Percentiles rank a stretch among this genome's conserved stretches.
These are phyloP conservation scores for Rhytidhysteron rufulum DNA, from an alignment of 2,329 filamentous ascomycete species.

Conservation along the genomic window DNA sequence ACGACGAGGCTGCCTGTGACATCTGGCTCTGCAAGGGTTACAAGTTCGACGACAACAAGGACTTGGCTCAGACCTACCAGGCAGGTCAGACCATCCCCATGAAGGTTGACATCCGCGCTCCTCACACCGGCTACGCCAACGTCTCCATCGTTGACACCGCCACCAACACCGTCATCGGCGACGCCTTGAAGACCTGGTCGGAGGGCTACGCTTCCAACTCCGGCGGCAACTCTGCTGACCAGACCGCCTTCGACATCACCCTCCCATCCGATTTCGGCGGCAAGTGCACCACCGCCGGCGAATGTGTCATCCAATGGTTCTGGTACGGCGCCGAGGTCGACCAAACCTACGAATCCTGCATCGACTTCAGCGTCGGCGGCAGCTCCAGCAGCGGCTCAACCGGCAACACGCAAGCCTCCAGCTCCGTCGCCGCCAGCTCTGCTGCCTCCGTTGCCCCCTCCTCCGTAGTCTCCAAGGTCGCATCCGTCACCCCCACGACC, in stretches of 20 bases:
- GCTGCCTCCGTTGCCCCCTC: background rate
- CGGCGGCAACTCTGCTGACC: slow-evolving; percentile 38
- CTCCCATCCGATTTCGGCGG: slow-evolving; percentile 49
- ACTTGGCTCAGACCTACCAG: slow-evolving; percentile 50
- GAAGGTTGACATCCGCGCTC: slow-evolving; percentile 47
- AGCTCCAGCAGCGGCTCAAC: slow-evolving; percentile 20
- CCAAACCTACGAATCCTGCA: slow-evolving; percentile 62
- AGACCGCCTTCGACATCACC: slow-evolving; percentile 51
- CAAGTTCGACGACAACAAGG: slow-evolving; percentile 54
- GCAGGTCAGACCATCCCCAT: slow-evolving; percentile 47
- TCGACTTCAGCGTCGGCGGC: slow-evolving; percentile 53
- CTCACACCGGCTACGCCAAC: slow-evolving; percentile 55
- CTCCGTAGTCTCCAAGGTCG: background rate
- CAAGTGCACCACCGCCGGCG: slow-evolving; percentile 47
- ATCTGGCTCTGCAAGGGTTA: slow-evolving; percentile 58
- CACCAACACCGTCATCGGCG: slow-evolving; percentile 51
- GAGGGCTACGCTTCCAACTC: slow-evolving; percentile 52
- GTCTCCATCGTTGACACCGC: slow-evolving; percentile 56
- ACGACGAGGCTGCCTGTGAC: slow-evolving; percentile 45
- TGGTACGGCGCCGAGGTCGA: slow-evolving; percentile 55
- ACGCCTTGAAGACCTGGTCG: slow-evolving; percentile 53
- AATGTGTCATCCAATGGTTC: slow-evolving; percentile 59
- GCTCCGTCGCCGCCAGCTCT: slow-evolving; percentile 4
- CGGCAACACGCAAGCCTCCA: slow-evolving; percentile 3
- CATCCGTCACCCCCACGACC: no score